Percentiles rank a stretch among this genome's conserved stretches.
Conservation (phyloP, 2,329 filamentous ascomycete genomes). For the Xylaria sp. region DNA sequence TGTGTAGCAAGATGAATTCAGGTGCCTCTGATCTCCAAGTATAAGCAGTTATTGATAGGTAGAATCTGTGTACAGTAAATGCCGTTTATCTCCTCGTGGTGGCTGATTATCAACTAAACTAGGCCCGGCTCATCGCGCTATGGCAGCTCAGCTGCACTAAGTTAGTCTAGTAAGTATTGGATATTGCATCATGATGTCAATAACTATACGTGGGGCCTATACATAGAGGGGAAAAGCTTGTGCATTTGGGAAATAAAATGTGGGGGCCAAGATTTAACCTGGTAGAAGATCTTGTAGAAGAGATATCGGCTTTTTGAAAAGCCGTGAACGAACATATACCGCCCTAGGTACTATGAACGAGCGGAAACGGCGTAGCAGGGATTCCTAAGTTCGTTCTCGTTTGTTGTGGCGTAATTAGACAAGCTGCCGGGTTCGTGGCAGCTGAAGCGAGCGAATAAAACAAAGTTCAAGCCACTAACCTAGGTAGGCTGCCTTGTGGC, state of each 20-base stretch:
- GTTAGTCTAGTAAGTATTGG: not conserved
- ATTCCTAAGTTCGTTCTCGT: not conserved
- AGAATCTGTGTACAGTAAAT: too few relatives aligned
- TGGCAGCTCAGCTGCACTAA: not conserved
- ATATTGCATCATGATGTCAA: not conserved
- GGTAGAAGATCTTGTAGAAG: not conserved
- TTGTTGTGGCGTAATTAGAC: slow-evolving; percentile 4
- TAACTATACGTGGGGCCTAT: not conserved
- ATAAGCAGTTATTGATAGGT: too few relatives aligned
- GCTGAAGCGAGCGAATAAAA: not conserved
- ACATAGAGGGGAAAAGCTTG: not conserved
- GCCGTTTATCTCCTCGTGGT: too few relatives aligned
- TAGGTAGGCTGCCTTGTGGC: too few relatives aligned
- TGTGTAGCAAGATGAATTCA: too few relatives aligned
- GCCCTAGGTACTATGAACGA: too few relatives aligned
- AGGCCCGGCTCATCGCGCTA: too few relatives aligned
- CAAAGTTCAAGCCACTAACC: too few relatives aligned
- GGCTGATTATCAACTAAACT: too few relatives aligned
- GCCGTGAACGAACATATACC: too few relatives aligned
- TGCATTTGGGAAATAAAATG: not conserved
- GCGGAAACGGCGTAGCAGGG: not conserved
- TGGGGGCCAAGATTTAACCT: not conserved
- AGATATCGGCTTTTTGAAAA: too few relatives aligned
- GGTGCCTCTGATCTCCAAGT: too few relatives aligned
- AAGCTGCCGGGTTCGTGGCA: not conserved